Base-by-base conservation (phyloP, 176 grass and related monocot species). In the Paspalum vaginatum region DNA sequence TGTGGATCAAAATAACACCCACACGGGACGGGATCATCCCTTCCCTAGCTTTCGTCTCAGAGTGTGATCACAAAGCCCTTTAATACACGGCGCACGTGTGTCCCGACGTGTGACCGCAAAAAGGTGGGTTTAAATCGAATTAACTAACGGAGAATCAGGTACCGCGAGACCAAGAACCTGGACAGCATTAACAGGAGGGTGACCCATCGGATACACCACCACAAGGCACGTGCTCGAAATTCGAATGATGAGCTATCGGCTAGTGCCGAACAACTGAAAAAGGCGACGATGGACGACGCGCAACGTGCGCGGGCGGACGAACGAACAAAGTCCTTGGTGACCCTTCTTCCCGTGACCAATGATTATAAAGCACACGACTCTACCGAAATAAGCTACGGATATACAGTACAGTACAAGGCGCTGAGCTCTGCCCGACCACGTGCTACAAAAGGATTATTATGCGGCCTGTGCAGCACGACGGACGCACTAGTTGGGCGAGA, bases 261-360 rank as follows among this genome's bases (percentile, higher is more conserved):
- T 5, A 55, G 25, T 54, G 67, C 68, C 57, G 2, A 73, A 73
- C 67, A 24, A 49, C 12, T 6, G 41, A 45, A 48, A 79, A 86
- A 8, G 24, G n/a, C n/a, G 1, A 12, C 12, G 45, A 13, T 61
- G 49, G 58, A 41, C 17, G 20, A 49, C 11, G 48, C 64, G 59
- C 61, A 11, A 38, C 21, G 72, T 40, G n/a, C 70, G 32, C 32
- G 32, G 32, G 32, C 32, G 32, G 32, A 32, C 32, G 32, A 39
- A 84, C 2, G 7, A 51, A 70, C 5, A 0, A 78, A 71, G 21
- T 39, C 54, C 25, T 11, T 5, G 54, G 32, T 51, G 74, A 27
- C 5, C 20, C 10, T 2, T 22, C 40, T 41, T 37, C 45, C 62
- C 16, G 9, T 13, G 43, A 47, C 10, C 26, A 73, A 26, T 54